phyloP scores from a whole-genome alignment of 2,329 filamentous ascomycete genomes.

The Westerdykella ornata region DNA sequence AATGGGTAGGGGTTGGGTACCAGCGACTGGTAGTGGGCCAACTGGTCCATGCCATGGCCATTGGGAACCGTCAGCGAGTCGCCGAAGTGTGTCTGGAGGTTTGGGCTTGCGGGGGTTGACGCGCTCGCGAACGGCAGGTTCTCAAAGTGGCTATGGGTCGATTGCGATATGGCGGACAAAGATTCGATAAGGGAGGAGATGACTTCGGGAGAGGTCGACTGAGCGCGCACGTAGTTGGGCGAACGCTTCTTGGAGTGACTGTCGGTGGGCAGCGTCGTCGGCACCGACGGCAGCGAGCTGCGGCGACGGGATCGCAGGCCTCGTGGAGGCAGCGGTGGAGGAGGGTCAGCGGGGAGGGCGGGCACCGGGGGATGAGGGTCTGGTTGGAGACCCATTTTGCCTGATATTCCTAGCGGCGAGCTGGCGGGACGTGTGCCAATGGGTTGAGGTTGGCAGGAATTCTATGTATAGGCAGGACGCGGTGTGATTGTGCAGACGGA shows the following conservation, averaged over 20 bases:
- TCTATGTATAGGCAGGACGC: conserved; percentile 2
- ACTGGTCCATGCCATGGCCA: conserved; percentile 66
- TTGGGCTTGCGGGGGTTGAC: conserved; percentile 26
- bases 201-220: conserved; percentile 57
- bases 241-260: conserved; percentile 22
- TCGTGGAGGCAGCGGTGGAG: conserved; percentile 11
- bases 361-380: conserved; percentile 13
- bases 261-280: conserved; percentile 7
- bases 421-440: background rate
- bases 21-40: conserved; percentile 52
- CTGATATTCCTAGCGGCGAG: conserved; percentile 7
- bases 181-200: conserved; percentile 60
- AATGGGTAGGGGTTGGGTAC: conserved; percentile 45
- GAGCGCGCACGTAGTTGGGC: conserved; percentile 33
- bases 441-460: background rate
- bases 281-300: conserved; percentile 22
- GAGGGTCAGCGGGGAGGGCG: conserved; percentile 12
- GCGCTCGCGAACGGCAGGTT: conserved; percentile 35
- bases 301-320: conserved; percentile 23
- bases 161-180: conserved; percentile 54
- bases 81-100: conserved; percentile 20
- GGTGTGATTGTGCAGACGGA: conserved; percentile 5
- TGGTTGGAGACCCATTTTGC: conserved; percentile 22
- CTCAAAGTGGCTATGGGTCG: conserved; percentile 65
- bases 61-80: conserved; percentile 17